A percentile compares a stretch with the other conserved stretches of the same genome.
phyloP scores from a whole-genome alignment of 352 stramenopile genomes.

The Phytophthora crassamura region DNA sequence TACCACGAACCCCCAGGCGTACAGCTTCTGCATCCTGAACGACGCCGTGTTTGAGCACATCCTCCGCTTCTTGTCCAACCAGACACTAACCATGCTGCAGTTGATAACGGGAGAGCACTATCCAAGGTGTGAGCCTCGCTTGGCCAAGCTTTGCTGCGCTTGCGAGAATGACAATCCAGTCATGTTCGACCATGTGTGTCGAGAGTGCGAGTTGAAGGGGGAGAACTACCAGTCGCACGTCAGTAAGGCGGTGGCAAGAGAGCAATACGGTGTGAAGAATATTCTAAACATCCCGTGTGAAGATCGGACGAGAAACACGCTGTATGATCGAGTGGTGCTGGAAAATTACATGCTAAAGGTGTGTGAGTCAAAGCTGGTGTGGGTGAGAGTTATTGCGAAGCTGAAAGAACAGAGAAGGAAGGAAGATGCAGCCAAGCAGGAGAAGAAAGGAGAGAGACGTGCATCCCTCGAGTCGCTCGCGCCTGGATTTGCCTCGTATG shows the following conservation, averaged over 20 bases:
- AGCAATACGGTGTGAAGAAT: conserved; percentile 19
- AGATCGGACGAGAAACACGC: too few relatives aligned
- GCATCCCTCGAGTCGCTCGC: conserved; percentile 10
- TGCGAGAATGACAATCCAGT: conserved; percentile 22
- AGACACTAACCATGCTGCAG: conserved; percentile 16
- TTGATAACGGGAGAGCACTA: conserved; percentile 11
- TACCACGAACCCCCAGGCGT: too few relatives aligned
- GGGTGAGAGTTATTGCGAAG: conserved; percentile 14
- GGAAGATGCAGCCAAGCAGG: not conserved
- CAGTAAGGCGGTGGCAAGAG: not conserved
- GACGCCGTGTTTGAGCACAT: conserved; percentile 23
- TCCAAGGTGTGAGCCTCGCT: conserved; percentile 1
- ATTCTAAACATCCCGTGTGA: too few relatives aligned
- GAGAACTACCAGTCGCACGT: not conserved
- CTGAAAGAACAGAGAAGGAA: conserved; percentile 1
- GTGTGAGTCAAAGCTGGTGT: conserved; percentile 13
- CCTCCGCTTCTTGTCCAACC: conserved; percentile 24
- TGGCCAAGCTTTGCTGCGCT: conserved; percentile 11
- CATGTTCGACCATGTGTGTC: conserved; percentile 1
- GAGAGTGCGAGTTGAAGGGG: conserved; percentile 5
- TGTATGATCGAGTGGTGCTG: conserved; percentile 15
- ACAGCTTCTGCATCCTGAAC: conserved; percentile 15
- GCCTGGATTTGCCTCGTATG: conserved; percentile 7
- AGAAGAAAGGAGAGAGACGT: conserved; percentile 12
- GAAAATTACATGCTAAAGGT: conserved; percentile 17